Base-by-base conservation (phyloP, 139 green algal genomes). In the Coccomyxa sp. region DNA sequence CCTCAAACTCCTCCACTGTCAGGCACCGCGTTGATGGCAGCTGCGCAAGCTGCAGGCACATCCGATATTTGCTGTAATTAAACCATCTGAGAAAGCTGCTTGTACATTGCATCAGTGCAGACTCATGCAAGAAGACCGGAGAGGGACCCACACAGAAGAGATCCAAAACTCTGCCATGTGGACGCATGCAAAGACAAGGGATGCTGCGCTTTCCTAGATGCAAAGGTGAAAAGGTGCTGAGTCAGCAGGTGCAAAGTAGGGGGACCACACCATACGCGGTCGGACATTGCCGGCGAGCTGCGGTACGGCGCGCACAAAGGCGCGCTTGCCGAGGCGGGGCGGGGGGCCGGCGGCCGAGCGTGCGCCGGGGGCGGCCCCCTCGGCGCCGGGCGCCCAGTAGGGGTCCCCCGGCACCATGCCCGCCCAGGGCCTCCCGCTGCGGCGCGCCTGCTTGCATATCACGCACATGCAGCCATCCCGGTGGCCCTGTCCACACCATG, bases 361-460 rank as follows among this genome's bases (percentile, higher is more conserved):
- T 89, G 87, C 38, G 59, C 14, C 31, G 27, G 81, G 31, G 84
- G 25, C 28, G 3, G 67, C 28, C 57, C n/a, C 28, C 51, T 75
- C 59, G 38, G n/a, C 38, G n/a, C 77, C 18, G 11, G 82, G 79
- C 21, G 75, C 63, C 79, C 38, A 79, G 63, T 23, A 21, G 57
- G 77, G 18, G 77, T 31, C 80, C 25, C 80, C 81, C 23, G 45
- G 82, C 15, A 58, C 81, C 86, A 83, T 85, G 60, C 79, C 80
- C 58, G 38, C 59, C 79, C 82, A 88, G n/a, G n/a, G 27, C 76
- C 27, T 32, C 27, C 86, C 87, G 30, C 82, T 90, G 15, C 91
- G 84, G 17, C 91, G 84, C 13, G 88, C 82, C 89, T 97, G 92
- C 88, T 94, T 95, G 89, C 94, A 98, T 30, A 97, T 92, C 59